These are phyloP conservation scores for Solanum habrochaites DNA, from an alignment of 257 asterid genomes.

Conservation along the genomic window DNA sequence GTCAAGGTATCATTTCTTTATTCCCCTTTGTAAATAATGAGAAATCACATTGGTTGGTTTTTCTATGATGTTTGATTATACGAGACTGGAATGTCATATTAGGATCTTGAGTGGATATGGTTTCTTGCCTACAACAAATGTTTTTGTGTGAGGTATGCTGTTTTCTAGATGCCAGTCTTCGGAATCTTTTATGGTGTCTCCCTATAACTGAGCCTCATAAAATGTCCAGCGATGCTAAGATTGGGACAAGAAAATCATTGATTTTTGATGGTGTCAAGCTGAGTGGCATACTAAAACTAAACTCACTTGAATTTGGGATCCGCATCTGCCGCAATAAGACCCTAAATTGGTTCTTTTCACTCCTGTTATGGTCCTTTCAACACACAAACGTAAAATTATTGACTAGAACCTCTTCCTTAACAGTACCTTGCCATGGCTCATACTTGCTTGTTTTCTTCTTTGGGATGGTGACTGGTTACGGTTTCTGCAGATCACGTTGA, in stretches of 20 bases:
- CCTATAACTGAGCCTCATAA: conserved; percentile 66
- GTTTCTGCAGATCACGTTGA: conserved; percentile 14
- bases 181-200: conserved; percentile 59
- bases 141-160: conserved; percentile 82
- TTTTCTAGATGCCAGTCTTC: conserved; percentile 55
- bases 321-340: conserved; percentile 18
- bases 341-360: conserved; percentile 30
- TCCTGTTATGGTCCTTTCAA: conserved; percentile 17
- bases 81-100: conserved; percentile 68
- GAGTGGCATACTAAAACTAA: conserved; percentile 34
- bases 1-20: background rate
- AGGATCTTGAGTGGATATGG: conserved; percentile 33
- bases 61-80: conserved; percentile 71
- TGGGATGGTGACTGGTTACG: conserved; percentile 19
- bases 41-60: conserved; percentile 29
- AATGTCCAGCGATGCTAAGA: conserved; percentile 90
- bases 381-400: conserved; percentile 6
- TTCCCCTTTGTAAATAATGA: conserved; percentile 26
- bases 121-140: conserved; percentile 53
- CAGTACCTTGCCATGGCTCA: conserved; percentile 26
- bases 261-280: conserved; percentile 62
- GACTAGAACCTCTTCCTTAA: conserved; percentile 16
- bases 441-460: background rate
- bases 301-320: conserved; percentile 41
- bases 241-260: conserved; percentile 72